These are phyloP conservation scores for Venturia carpophila DNA, from an alignment of 2,329 filamentous ascomycete species.

Conservation along the genomic window DNA sequence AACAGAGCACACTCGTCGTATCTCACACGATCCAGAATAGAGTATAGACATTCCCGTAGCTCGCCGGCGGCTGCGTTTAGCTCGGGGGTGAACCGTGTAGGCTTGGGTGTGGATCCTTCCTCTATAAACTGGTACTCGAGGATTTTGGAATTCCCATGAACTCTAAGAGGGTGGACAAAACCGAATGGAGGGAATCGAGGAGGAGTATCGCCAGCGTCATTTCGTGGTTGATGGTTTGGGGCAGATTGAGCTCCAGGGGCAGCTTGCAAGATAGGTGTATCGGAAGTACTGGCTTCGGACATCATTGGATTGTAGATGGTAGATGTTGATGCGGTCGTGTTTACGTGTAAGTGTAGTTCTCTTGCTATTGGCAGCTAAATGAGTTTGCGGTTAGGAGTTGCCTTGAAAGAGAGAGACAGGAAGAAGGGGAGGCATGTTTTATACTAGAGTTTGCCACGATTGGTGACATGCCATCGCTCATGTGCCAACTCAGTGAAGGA, in stretches of 20 bases:
- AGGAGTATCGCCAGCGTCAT: not conserved
- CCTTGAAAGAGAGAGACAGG: not conserved
- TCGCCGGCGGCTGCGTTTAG: not conserved
- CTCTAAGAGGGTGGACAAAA: not conserved
- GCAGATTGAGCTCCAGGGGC: not conserved
- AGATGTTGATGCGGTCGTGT: not conserved
- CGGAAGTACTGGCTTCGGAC: not conserved
- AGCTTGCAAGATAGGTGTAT: not conserved
- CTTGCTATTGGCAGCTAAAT: too few relatives aligned
- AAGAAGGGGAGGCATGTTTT: not conserved
- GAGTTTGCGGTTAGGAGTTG: too few relatives aligned
- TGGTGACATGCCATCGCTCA: not conserved
- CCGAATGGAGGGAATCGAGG: not conserved
- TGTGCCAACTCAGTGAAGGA: not conserved
- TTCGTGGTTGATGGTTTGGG: not conserved
- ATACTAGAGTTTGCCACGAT: not conserved
- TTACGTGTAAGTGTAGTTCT: not conserved
- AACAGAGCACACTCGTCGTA: not conserved
- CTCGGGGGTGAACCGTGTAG: not conserved
- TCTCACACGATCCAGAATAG: not conserved
- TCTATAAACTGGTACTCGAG: not conserved
- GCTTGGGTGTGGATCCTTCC: not conserved
- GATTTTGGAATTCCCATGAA: not conserved
- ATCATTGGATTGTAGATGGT: not conserved
- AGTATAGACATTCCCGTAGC: not conserved